These are phyloP conservation scores for Bipolaris gigantea DNA, from an alignment of 2,329 filamentous ascomycete genomes.

Conservation along the genomic window DNA sequence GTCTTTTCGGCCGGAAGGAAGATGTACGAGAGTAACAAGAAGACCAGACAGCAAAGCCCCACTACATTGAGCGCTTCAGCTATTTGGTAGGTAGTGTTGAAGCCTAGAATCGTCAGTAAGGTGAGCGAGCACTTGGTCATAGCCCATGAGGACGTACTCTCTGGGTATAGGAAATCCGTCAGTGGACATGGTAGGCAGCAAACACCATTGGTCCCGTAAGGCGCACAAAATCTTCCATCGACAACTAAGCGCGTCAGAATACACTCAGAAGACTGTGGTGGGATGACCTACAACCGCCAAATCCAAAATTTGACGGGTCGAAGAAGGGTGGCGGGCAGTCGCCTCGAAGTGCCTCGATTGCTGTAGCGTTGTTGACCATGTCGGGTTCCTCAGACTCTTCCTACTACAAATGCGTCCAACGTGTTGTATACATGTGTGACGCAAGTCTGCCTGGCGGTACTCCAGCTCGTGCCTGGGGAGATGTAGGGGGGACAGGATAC, in stretches of 20 bases:
- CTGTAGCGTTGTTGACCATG: constrained; percentile 28
- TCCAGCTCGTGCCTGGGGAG: background rate
- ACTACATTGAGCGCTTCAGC: constrained; percentile 84
- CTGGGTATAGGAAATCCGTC: constrained; percentile 72
- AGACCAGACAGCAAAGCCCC: constrained; percentile 70
- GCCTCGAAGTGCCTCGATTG: constrained; percentile 46
- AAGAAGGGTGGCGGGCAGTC: constrained; percentile 71
- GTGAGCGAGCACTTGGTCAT: constrained; percentile 9
- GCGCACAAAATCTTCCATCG: constrained; percentile 61
- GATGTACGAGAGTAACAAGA: constrained; percentile 78
- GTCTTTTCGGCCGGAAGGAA: constrained; percentile 85
- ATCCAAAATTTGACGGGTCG: constrained; percentile 62
- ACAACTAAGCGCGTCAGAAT: constrained; percentile 51
- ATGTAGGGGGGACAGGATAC: background rate
- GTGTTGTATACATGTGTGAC: constrained; percentile 19
- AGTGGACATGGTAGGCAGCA: constrained; percentile 93
- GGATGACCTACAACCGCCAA: constrained; percentile 66
- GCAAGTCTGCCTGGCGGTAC: constrained; percentile 12
- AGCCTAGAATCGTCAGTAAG: constrained; percentile 44
- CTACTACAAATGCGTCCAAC: constrained; percentile 31
- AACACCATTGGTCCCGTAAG: constrained; percentile 49
- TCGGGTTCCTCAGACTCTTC: background rate
- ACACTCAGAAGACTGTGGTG: background rate
- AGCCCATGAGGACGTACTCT: constrained; percentile 48
- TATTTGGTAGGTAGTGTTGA: constrained; percentile 60